Evolutionary conservation across 2,329 filamentous ascomycete genomes (phyloP), one percentile per base, ranked within the genome.

Genomic region (Bipolaris gigantea): DNA sequence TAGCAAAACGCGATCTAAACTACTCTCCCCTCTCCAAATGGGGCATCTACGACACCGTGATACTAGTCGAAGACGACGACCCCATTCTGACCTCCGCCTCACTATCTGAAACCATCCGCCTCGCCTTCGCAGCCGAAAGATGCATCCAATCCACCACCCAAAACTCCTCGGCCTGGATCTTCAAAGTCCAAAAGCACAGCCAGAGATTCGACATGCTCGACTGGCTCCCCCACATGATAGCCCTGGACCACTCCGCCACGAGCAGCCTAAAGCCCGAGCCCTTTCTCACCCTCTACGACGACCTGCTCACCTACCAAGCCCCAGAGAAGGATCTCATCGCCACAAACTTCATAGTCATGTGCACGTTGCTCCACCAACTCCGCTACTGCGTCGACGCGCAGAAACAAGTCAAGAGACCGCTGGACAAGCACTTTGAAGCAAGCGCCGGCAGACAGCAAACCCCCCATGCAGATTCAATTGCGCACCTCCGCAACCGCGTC

Each of bases 151-250:
- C 36, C 8, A 18, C 39, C 19, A 15, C 16, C 10, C 7, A 25
- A 16, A 25, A 25, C 2, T 48, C 34, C 19, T 21, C 44, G 30
- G 35, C 19, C 13, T 53, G 48, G 53, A 32, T 47, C 33, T 16
- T 55, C 19, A 13, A 25, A 18, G 45, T 36, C n/a, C 43, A 42
- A 10, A 44, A 48, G n/a, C 27, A 19, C 1, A 27, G 41, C 4
- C 44, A 23, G 6, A 33, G 34, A 5, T 48, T 32, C 9, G 59
- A 60, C 16, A 18, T 66, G 13, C 47, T 44, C 13, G 46, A 61
- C 10, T 65, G 63, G 66, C 51, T 69, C 7, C 65, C 65, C 13
- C 64, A 66, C 8, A 42, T 67, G 23, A 21, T 64, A 7, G 59
- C 56, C 23, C 42, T 64, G 9, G 57, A 57, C n/a, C 57, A 66